phyloP scores from a whole-genome alignment of 2,329 filamentous ascomycete species.

The Rhinocladiella similis region DNA sequence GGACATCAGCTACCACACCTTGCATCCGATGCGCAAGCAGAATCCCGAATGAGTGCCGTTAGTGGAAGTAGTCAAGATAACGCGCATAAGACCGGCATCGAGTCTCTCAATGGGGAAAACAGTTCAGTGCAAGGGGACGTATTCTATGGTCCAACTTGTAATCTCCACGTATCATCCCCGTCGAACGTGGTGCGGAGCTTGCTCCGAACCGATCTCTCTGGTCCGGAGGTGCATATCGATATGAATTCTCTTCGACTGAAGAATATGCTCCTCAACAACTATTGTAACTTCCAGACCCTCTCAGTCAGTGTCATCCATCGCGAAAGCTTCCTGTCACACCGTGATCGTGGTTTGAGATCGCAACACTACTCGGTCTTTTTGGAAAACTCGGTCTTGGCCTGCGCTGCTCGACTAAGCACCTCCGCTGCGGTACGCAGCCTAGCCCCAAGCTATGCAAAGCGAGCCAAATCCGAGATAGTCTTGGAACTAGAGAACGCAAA shows the following conservation, averaged over 20 bases:
- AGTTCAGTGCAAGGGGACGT: no score
- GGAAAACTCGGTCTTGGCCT: constrained; percentile 4
- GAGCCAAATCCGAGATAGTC: constrained; percentile 2
- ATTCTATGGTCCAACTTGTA: no score
- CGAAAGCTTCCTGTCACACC: not conserved
- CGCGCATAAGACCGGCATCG: no score
- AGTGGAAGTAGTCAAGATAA: no score
- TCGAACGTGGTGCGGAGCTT: no score
- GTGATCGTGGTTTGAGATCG: not conserved
- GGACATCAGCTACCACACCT: no score
- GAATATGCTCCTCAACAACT: constrained; percentile 2
- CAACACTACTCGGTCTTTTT: constrained; percentile 1
- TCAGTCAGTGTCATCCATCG: not conserved
- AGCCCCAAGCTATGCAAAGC: not conserved
- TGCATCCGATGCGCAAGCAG: no score
- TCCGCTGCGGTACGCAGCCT: not conserved
- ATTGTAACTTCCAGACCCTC: not conserved
- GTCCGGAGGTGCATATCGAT: not conserved
- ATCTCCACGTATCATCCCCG: no score
- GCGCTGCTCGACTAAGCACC: not conserved
- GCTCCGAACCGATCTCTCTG: no score
- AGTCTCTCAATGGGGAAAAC: no score
- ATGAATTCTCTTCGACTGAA: not conserved
- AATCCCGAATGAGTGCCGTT: no score
- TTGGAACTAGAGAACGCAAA: constrained; percentile 1